Evolutionary conservation across 2,329 filamentous ascomycete species (phyloP).

Genomic region (Aspergillus brunneoviolaceus): DNA sequence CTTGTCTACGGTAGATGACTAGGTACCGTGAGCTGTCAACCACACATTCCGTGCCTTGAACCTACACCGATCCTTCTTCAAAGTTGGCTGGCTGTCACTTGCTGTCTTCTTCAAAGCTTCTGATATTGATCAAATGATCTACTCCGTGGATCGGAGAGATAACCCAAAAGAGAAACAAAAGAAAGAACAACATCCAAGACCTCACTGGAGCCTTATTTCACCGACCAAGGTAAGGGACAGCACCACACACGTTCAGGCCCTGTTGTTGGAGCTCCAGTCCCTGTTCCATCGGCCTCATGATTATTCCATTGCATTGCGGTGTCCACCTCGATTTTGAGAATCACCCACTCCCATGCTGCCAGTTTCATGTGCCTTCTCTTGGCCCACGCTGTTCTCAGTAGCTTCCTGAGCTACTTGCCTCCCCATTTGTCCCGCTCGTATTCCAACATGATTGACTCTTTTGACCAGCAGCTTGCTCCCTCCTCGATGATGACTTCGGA

Average conservation of each 20-base stretch:
- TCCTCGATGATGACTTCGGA: neutral
- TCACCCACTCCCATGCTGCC: too few species aligned
- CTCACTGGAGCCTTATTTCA: neutral
- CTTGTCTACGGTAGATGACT: too few species aligned
- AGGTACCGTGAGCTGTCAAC: neutral
- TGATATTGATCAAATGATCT: neutral
- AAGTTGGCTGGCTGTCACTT: neutral
- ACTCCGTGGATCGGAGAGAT: neutral
- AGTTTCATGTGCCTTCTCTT: too few species aligned
- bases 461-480: neutral
- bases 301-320: neutral
- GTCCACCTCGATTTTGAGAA: too few species aligned
- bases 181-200: neutral
- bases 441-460: neutral
- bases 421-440: neutral
- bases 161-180: neutral
- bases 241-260: constrained; percentile 7
- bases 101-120: neutral
- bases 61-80: neutral
- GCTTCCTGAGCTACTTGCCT: neutral
- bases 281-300: neutral
- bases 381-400: too few species aligned
- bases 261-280: neutral
- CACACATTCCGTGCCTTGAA: neutral
- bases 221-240: constrained; percentile 6